Evolutionary conservation across 2,329 filamentous ascomycete genomes (phyloP).

Genomic region (Aspergillus alliaceus): DNA sequence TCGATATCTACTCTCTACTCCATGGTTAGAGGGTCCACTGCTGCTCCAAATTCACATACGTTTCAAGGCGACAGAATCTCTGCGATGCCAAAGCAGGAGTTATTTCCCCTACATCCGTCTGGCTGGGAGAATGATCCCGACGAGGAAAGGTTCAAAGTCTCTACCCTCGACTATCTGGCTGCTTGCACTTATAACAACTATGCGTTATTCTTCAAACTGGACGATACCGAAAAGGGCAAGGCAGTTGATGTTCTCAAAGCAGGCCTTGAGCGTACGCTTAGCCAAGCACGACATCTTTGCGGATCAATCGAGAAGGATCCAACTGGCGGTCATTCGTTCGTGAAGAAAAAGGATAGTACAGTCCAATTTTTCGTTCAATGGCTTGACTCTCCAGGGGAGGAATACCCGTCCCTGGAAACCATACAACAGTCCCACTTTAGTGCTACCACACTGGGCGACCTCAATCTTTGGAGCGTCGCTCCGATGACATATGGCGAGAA

Average conservation of each 20-base stretch:
- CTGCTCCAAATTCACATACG: not conserved
- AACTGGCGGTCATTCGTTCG: conserved; percentile 36
- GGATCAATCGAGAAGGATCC: conserved; percentile 42
- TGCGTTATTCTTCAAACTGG: conserved; percentile 41
- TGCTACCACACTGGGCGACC: conserved; percentile 33
- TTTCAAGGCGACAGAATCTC: not conserved
- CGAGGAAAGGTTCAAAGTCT: conserved; percentile 39
- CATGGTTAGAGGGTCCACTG: not conserved
- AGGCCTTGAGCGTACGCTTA: conserved; percentile 39
- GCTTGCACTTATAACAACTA: conserved; percentile 40
- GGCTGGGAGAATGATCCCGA: conserved; percentile 41
- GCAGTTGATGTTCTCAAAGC: conserved; percentile 28
- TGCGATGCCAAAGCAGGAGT: conserved; percentile 30
- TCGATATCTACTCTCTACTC: too few relatives aligned
- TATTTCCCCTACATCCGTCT: conserved; percentile 31
- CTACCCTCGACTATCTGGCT: conserved; percentile 38
- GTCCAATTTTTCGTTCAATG: conserved; percentile 38
- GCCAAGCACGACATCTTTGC: conserved; percentile 39
- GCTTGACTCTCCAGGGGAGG: conserved; percentile 34
- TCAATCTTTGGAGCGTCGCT: conserved; percentile 34
- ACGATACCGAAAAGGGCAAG: conserved; percentile 27
- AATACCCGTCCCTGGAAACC: conserved; percentile 40
- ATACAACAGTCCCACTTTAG: conserved; percentile 39
- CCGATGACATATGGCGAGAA: conserved; percentile 36
- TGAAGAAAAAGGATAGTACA: conserved; percentile 36